A percentile compares a stretch with the other conserved stretches of the same genome.
Evolutionary conservation across 2,329 filamentous ascomycete genomes (phyloP).

Genomic region (Didymella sp.): DNA sequence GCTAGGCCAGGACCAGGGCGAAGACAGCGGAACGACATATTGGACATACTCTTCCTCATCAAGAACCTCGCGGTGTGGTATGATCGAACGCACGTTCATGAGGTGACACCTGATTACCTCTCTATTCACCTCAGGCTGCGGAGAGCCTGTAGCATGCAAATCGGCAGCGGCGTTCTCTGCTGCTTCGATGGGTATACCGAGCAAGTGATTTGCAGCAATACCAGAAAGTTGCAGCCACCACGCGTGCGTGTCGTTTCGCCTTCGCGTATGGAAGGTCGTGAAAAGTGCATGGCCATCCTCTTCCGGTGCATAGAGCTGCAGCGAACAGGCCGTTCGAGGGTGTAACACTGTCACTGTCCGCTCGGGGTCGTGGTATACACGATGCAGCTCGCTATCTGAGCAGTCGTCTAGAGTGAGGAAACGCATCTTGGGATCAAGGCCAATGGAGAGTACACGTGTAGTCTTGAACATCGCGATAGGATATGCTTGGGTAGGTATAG

Average conservation of each 20-base stretch:
- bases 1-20: background rate
- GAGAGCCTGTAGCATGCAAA: background rate
- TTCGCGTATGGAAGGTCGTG: background rate
- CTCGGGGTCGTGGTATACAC: slow-evolving; percentile 3
- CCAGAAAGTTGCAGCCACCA: slow-evolving; percentile 2
- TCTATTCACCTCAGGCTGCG: background rate
- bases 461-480: too few relatives aligned
- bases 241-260: background rate
- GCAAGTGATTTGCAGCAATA: background rate
- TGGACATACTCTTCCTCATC: slow-evolving; percentile 6
- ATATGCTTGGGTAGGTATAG: too few relatives aligned
- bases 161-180: background rate
- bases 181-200: background rate
- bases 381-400: slow-evolving; percentile 1
- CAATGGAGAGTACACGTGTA: background rate
- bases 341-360: background rate
- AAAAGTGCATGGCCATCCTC: background rate
- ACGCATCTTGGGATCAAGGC: background rate
- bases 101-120: background rate
- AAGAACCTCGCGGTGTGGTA: background rate
- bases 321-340: background rate
- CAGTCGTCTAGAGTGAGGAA: slow-evolving; percentile 1
- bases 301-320: background rate
- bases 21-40: background rate
- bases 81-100: background rate